Conservation (phyloP, 164 flowering plant genomes). For the Vitis rupestris region DNA sequence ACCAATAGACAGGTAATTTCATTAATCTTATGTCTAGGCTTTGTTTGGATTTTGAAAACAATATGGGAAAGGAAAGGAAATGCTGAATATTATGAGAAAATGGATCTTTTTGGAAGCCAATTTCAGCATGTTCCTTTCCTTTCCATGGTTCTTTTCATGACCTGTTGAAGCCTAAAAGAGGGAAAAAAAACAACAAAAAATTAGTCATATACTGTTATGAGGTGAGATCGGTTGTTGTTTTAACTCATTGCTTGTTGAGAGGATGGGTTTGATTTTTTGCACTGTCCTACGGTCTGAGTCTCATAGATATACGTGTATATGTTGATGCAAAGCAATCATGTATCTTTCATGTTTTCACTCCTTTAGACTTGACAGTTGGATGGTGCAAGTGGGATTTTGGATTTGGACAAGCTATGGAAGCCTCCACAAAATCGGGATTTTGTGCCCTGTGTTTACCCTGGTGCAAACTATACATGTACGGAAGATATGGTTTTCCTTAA, state of each 20-base stretch:
- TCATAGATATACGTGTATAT: constrained; percentile 4
- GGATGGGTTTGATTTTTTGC: no score
- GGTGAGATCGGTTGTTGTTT: neutral
- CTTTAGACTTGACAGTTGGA: constrained; percentile 91
- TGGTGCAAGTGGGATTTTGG: constrained; percentile 39
- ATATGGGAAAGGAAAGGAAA: no score
- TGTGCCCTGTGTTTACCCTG: constrained; percentile 69
- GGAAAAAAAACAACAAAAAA: no score
- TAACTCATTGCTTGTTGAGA: neutral
- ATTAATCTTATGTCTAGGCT: no score
- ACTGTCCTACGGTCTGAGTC: neutral
- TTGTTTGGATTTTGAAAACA: no score
- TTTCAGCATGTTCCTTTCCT: no score
- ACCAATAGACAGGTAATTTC: no score
- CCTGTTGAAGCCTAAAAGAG: no score
- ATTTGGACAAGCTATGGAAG: constrained; percentile 85
- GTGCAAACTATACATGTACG: constrained; percentile 64
- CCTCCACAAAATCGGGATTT: constrained; percentile 66
- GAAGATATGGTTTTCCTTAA: neutral
- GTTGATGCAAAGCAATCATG: constrained; percentile 47
- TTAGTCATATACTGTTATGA: no score
- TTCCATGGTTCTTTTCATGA: no score
- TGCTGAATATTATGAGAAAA: no score
- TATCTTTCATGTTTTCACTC: constrained; percentile 84
- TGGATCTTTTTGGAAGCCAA: no score